Percentiles rank a stretch among this genome's conserved stretches.
phyloP scores from a whole-genome alignment of 139 green algal genomes.

The Edaphochlamys debaryana region DNA sequence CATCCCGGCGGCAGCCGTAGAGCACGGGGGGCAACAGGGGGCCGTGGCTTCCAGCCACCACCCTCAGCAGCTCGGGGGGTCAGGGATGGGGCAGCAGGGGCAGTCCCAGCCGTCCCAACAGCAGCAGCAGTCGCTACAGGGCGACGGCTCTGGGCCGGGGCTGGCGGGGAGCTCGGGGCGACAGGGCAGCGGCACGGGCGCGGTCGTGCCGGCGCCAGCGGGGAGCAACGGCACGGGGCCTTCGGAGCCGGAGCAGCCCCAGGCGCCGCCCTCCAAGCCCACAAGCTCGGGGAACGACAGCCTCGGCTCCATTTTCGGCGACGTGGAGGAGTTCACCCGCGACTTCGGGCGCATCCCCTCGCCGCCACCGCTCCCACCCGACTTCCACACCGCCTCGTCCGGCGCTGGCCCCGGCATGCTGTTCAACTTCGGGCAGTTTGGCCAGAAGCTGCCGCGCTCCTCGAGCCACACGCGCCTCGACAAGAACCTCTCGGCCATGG shows the following conservation, averaged over 20 bases:
- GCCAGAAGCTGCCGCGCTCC: constrained; percentile 46
- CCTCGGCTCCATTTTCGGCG: constrained; percentile 35
- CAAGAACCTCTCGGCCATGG: constrained; percentile 4
- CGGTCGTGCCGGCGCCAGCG: no score
- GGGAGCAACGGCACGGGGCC: background rate
- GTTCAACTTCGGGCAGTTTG: constrained; percentile 68
- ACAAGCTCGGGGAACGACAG: background rate
- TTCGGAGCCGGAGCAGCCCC: background rate
- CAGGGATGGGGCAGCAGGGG: no score
- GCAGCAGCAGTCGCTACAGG: constrained; percentile 32
- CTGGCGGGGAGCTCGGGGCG: no score
- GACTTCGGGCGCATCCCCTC: constrained; percentile 45
- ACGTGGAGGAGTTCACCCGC: constrained; percentile 38
- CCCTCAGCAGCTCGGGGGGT: no score
- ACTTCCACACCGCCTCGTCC: constrained; percentile 40
- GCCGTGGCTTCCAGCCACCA: no score
- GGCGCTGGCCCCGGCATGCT: constrained; percentile 31
- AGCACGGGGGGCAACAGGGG: no score
- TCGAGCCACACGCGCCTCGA: constrained; percentile 23
- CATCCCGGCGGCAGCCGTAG: background rate
- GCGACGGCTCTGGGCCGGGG: no score
- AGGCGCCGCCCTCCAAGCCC: background rate
- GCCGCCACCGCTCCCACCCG: constrained; percentile 52
- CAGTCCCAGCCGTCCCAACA: background rate
- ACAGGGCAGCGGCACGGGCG: no score